Base-by-base conservation (phyloP, 805 yeast species). In the Schizosaccharomyces octosporus region DNA sequence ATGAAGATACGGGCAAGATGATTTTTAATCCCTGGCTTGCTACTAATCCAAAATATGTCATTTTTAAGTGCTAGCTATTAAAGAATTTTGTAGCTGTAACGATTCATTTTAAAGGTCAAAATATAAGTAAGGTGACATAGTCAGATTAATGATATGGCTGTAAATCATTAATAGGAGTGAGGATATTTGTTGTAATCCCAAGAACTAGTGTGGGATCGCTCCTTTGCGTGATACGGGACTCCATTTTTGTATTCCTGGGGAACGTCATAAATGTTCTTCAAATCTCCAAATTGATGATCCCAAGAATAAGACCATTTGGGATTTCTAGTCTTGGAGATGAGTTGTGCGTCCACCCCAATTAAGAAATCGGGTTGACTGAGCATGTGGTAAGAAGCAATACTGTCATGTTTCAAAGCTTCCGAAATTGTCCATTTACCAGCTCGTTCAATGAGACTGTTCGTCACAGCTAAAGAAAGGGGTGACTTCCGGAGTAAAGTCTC, bases 341-440 rank as follows among this genome's bases (percentile, higher is more conserved):
- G 67, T 63, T 69, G 65, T 5, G 75, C 72, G 29, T 66, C 57
- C 31, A 74, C 76, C 19, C 77, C 77, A 64, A 79, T 80, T 55
- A 82, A 78, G 67, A 87, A 84, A 69, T 84, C 88, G 29, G 81
- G 77, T 62, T 77, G 75, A 27, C 72, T 69, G 78, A 82, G 78
- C 78, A 88, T 79, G 71, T 86, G 82, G 62, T 86, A 79, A 36
- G 96, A 95, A 27, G 88, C 73, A 63, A 76, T 75, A 70, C 85
- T 76, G 72, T 93, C 97, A 66, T 80, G 78, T 65, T 79, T 79
- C 63, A 93, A 73, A 45, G 90, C 85, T 59, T 80, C 74, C 62
- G 77, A 76, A 66, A 87, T 80, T 63, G 83, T 77, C 63, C 80
- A 75, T 45, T 73, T 68, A 27, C 78, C 69, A 61, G 87, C 86